phyloP scores from a whole-genome alignment of 2,329 filamentous ascomycete genomes.

The Huntiella moniliformis region DNA sequence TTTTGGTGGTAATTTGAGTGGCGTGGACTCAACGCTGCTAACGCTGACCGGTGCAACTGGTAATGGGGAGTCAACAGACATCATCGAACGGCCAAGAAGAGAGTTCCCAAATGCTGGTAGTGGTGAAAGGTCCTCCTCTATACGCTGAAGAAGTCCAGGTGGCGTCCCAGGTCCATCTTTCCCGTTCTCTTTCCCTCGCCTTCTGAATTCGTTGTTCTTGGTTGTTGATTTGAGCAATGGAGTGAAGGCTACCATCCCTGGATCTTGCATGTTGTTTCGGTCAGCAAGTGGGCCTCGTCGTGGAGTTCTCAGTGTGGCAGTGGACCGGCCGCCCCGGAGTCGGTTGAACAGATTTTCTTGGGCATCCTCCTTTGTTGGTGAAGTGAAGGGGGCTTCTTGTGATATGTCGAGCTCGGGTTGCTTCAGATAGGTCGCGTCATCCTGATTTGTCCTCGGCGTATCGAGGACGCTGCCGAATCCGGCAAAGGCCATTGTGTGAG shows the following conservation, averaged over 20 bases:
- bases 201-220: conserved; percentile 48
- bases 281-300: conserved; percentile 57
- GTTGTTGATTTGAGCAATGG: conserved; percentile 73
- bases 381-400: conserved; percentile 71
- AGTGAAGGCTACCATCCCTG: conserved; percentile 63
- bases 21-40: conserved; percentile 70
- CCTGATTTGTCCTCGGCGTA: conserved; percentile 69
- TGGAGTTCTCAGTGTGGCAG: conserved; percentile 29
- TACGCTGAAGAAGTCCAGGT: conserved; percentile 34
- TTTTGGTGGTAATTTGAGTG: conserved; percentile 50
- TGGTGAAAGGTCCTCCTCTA: conserved; percentile 55
- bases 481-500: conserved; percentile 37
- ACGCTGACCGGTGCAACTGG: conserved; percentile 52
- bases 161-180: conserved; percentile 47
- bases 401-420: conserved; percentile 64
- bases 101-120: conserved; percentile 58
- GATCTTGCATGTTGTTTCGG: conserved; percentile 49
- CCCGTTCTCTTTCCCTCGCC: conserved; percentile 41
- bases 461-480: conserved; percentile 49
- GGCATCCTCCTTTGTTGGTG: conserved; percentile 42
- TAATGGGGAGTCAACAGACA: conserved; percentile 24
- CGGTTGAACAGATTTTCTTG: conserved; percentile 59
- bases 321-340: conserved; percentile 48
- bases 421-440: conserved; percentile 66
- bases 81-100: conserved; percentile 43